Conservation (phyloP, 192 early-diverging fungal genomes). For the Backusella liffmaniae region DNA sequence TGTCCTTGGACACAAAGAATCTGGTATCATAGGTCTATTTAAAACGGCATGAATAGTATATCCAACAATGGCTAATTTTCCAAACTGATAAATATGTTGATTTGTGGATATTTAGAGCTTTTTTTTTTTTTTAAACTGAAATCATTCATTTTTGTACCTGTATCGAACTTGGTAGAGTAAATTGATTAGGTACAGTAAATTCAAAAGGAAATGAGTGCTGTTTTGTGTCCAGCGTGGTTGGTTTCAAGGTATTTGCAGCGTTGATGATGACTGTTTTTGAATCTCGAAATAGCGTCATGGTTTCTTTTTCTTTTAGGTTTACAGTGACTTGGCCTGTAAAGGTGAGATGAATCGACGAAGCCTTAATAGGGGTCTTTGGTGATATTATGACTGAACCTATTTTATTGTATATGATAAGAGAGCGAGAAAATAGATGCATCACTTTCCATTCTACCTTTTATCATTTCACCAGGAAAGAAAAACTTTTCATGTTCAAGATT, state of each 20-base stretch:
- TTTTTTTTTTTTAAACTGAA: background rate
- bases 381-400: conserved; percentile 29
- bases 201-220: conserved; percentile 35
- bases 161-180: conserved; percentile 36
- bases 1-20: conserved; percentile 25
- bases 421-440: background rate
- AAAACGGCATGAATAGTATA: conserved; percentile 29
- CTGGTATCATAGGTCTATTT: conserved; percentile 23
- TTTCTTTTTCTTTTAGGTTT: conserved; percentile 31
- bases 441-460: conserved; percentile 25
- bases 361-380: conserved; percentile 26
- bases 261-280: conserved; percentile 5
- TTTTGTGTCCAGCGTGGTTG: conserved; percentile 22
- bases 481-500: conserved; percentile 36
- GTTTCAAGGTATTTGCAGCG: conserved; percentile 1
- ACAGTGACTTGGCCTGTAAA: conserved; percentile 34
- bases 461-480: conserved; percentile 38
- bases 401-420: background rate
- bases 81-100: conserved; percentile 19
- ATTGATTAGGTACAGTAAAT: conserved; percentile 29
- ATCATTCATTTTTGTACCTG: conserved; percentile 15
- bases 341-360: conserved; percentile 23
- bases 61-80: conserved; percentile 26
- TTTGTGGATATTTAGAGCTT: background rate
- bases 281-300: conserved; percentile 25